Percentiles rank a stretch among this genome's conserved stretches.
phyloP scores from a whole-genome alignment of 2,329 filamentous ascomycete genomes.

The Ophiostoma populinum region DNA sequence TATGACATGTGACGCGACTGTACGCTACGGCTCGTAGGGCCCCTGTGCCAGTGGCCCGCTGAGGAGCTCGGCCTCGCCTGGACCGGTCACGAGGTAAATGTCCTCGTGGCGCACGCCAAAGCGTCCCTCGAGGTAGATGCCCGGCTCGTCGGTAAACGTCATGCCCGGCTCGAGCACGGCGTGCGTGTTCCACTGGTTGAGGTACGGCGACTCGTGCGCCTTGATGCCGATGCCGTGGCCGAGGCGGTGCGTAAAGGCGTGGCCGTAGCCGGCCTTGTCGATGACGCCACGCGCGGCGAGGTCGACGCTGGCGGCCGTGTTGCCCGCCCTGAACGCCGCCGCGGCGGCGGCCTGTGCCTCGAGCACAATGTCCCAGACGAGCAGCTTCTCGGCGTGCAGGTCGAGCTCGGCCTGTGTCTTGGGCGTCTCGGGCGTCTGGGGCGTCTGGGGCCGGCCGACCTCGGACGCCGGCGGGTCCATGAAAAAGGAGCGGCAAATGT shows the following conservation, averaged over 20 bases:
- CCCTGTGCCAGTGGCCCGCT: neutral
- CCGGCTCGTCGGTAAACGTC: slow-evolving; percentile 1
- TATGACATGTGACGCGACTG: too few relatives aligned
- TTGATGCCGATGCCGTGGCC: slow-evolving; percentile 2
- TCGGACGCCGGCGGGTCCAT: neutral
- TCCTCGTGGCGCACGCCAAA: slow-evolving; percentile 2
- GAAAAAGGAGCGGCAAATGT: slow-evolving; percentile 2
- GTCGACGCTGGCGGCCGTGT: slow-evolving; percentile 1
- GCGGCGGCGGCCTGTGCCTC: slow-evolving; percentile 1
- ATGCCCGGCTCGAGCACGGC: neutral
- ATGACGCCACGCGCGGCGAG: neutral
- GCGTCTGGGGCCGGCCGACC: too few relatives aligned
- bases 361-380: slow-evolving; percentile 1
- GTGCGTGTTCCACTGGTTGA: slow-evolving; percentile 2
- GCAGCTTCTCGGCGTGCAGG: neutral
- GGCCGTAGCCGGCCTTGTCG: slow-evolving; percentile 1
- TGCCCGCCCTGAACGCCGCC: neutral
- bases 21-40: neutral
- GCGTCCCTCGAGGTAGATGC: slow-evolving; percentile 1
- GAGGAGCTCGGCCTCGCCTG: slow-evolving; percentile 1
- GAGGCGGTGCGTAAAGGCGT: slow-evolving; percentile 1
- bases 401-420: neutral
- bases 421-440: too few relatives aligned
- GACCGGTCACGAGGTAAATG: neutral
- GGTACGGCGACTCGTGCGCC: slow-evolving; percentile 2